Evolutionary conservation across 805 yeast genomes (phyloP).

Genomic region (Wickerhamomyces silvicola): DNA sequence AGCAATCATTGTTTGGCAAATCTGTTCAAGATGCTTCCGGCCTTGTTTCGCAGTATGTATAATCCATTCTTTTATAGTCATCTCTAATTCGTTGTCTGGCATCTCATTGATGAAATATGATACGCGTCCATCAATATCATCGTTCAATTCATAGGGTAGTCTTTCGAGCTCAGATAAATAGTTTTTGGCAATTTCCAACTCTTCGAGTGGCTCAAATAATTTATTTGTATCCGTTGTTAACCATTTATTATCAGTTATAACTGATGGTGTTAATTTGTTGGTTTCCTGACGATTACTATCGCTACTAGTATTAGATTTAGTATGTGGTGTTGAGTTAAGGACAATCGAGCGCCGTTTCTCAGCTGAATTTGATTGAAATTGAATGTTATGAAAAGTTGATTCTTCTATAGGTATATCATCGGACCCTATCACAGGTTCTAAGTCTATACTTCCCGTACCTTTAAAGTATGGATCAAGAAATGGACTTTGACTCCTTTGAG

Average conservation of each 20-base stretch:
- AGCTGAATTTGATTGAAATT: constrained; percentile 1
- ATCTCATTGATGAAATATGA: constrained; percentile 59
- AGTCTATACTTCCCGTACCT: constrained; percentile 13
- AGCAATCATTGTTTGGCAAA: constrained; percentile 40
- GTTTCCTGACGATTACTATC: neutral
- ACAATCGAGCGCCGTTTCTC: too few relatives aligned
- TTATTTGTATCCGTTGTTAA: constrained; percentile 22
- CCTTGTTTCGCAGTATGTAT: constrained; percentile 48
- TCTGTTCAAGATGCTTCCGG: constrained; percentile 37
- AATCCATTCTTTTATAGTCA: constrained; percentile 72
- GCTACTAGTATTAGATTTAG: too few relatives aligned
- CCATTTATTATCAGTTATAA: constrained; percentile 15
- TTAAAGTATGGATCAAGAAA: constrained; percentile 17
- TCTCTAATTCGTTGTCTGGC: constrained; percentile 62
- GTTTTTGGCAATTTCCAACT: constrained; percentile 26
- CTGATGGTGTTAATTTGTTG: constrained; percentile 4
- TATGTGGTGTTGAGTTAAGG: too few relatives aligned
- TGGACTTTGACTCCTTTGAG: constrained; percentile 20
- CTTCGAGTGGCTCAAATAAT: constrained; percentile 21
- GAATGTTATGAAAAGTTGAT: constrained; percentile 23
- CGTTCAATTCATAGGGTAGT: constrained; percentile 33
- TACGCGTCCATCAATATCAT: constrained; percentile 61
- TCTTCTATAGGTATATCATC: constrained; percentile 24
- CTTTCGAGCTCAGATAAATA: constrained; percentile 14
- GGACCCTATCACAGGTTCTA: constrained; percentile 4